phyloP scores from a whole-genome alignment of 2,329 filamentous ascomycete species.

The Colletotrichum somersetense region DNA sequence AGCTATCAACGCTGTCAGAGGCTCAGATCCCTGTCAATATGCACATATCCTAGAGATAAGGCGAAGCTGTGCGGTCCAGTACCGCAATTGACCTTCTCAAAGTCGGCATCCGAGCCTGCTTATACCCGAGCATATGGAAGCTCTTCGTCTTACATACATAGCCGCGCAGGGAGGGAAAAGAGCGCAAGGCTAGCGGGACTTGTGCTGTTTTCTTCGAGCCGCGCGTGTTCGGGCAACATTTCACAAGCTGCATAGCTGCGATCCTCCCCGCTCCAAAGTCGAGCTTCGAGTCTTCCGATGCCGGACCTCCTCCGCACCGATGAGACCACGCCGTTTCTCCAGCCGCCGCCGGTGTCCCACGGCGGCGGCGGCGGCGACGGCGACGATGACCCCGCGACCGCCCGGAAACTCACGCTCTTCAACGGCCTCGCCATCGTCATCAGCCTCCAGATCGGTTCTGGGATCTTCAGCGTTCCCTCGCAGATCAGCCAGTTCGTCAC shows the following conservation, averaged over 20 bases:
- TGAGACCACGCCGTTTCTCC: slow-evolving; percentile 39
- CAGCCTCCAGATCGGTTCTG: slow-evolving; percentile 60
- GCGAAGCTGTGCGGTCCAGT: slow-evolving; percentile 22
- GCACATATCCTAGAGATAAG: slow-evolving; percentile 29
- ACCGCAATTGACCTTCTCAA: slow-evolving; percentile 37
- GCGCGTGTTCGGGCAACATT: not conserved
- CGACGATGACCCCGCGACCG: slow-evolving; percentile 14
- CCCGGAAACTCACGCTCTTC: slow-evolving; percentile 44
- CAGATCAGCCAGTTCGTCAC: slow-evolving; percentile 57
- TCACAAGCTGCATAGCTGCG: not conserved
- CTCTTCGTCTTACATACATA: not conserved
- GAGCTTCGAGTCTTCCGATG: slow-evolving; percentile 23
- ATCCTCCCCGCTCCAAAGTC: slow-evolving; percentile 9
- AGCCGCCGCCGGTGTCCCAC: slow-evolving; percentile 18
- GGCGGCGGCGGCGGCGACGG: slow-evolving; percentile 12
- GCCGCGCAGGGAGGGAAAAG: not conserved
- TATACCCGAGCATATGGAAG: slow-evolving; percentile 13
- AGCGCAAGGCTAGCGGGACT: not conserved
- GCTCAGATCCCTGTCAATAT: slow-evolving; percentile 26
- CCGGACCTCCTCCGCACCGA: slow-evolving; percentile 33
- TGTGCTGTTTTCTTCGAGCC: not conserved
- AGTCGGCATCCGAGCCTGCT: slow-evolving; percentile 34
- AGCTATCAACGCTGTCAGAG: slow-evolving; percentile 24
- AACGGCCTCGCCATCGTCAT: slow-evolving; percentile 58
- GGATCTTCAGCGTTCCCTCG: slow-evolving; percentile 61